Evolutionary conservation across 257 asterid species (phyloP), one percentile per base, ranked within the genome.

Genomic region (Ocimum tenuiflorum): DNA sequence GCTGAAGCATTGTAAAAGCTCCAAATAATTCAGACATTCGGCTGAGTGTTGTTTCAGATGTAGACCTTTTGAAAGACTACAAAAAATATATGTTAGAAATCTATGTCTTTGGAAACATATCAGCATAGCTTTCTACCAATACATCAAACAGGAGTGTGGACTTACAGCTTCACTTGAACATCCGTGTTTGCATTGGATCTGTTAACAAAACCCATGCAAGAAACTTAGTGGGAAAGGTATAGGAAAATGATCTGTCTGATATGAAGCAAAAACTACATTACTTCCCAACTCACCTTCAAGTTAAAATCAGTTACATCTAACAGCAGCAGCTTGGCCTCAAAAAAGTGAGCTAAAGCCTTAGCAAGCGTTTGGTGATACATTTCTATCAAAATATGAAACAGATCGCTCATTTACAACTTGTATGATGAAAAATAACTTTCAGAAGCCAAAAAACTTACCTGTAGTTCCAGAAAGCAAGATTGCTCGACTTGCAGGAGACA

Each of bases 121-220:
- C 42, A 2, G 11, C 10, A 8, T 23, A n/a, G n/a, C n/a, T n/a
- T n/a, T n/a, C 8, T 39, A 20, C 33, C 13, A 36, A 15, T 29
- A 18, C 61, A 68, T 52, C 60, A 13, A 41, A 53, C 11, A 52
- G 55, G 68, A 12, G 59, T 14, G 64, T 8, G 45, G n/a, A 78
- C 96, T 88, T 78, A 91, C 95, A 56, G 86, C 22, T 70, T 80
- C 81, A 67, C 71, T 86, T 13, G 75, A 8, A 65, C 78, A 73
- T 39, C 97, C 97, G 46, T 86, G 85, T 77, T 88, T 91, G 86
- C 86, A 78, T 73, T 81, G 95, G 35, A 91, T 81, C 97, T 91
- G 85, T 73, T 56, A 22, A 20, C 64, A 56, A 59, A 60, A 74
- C 50, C 35, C 60, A 76, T 8, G 63, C 55, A 48, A 54, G n/a